These are phyloP conservation scores for Orbilia javanica DNA, from an alignment of 2,329 filamentous ascomycete genomes.

Conservation along the genomic window DNA sequence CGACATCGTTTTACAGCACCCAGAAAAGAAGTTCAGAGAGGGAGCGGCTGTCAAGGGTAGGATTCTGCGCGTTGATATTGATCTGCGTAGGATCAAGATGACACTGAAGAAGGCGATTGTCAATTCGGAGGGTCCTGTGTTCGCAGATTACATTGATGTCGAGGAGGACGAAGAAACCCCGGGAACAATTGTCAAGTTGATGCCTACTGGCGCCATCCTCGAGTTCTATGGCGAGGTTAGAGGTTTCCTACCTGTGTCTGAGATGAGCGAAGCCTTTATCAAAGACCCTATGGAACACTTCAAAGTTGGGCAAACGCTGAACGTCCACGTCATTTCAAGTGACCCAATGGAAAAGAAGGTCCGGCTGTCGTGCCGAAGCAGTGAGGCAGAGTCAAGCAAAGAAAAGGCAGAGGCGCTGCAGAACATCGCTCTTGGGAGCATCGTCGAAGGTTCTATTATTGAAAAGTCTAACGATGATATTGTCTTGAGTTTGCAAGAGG, in stretches of 20 bases:
- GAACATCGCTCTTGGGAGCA: slow-evolving; percentile 77
- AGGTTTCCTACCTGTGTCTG: slow-evolving; percentile 89
- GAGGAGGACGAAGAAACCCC: slow-evolving; percentile 80
- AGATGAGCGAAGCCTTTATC: slow-evolving; percentile 99
- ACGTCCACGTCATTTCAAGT: slow-evolving; percentile 85
- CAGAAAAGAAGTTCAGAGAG: slow-evolving; percentile 95
- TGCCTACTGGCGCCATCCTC: slow-evolving; percentile 83
- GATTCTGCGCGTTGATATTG: slow-evolving; percentile 82
- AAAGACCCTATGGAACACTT: slow-evolving; percentile 91
- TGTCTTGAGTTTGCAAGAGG: slow-evolving; percentile 78
- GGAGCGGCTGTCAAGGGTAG: slow-evolving; percentile 86
- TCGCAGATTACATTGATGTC: slow-evolving; percentile 82
- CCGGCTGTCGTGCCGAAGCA: slow-evolving; percentile 89
- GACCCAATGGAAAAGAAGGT: slow-evolving; percentile 78
- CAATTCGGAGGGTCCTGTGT: slow-evolving; percentile 84
- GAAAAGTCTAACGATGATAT: slow-evolving; percentile 83
- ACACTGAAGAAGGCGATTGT: slow-evolving; percentile 95
- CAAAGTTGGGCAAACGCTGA: slow-evolving; percentile 88
- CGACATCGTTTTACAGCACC: slow-evolving; percentile 87
- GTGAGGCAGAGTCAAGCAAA: slow-evolving; percentile 81
- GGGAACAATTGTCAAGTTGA: slow-evolving; percentile 86
- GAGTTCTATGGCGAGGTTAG: slow-evolving; percentile 89
- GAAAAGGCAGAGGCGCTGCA: slow-evolving; percentile 72
- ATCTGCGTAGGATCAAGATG: slow-evolving; percentile 82
- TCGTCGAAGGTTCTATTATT: slow-evolving; percentile 83